These are phyloP conservation scores for Middelhovenomyces tepae DNA, from an alignment of 805 yeast species.

Conservation along the genomic window DNA sequence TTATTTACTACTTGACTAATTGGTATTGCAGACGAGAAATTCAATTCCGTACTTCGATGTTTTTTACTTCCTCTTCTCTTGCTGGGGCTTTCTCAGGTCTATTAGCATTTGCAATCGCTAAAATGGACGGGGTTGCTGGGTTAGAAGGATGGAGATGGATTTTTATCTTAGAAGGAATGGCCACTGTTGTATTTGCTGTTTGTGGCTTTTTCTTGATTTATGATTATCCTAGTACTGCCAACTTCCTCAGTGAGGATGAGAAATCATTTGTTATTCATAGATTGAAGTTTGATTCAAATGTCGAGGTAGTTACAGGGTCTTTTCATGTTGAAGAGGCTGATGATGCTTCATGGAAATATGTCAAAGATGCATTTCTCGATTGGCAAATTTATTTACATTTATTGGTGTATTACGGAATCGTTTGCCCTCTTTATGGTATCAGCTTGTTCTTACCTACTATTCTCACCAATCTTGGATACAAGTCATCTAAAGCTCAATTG, in stretches of 20 bases:
- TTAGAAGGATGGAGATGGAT: slow-evolving; percentile 29
- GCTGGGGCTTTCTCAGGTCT: slow-evolving; percentile 28
- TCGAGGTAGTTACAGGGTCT: slow-evolving; percentile 26
- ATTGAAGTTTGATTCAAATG: slow-evolving; percentile 29
- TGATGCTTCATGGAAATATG: slow-evolving; percentile 37
- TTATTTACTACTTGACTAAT: slow-evolving; percentile 23
- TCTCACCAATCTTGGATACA: slow-evolving; percentile 45
- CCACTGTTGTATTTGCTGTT: slow-evolving; percentile 29
- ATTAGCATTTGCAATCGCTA: slow-evolving; percentile 22
- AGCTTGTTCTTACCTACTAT: slow-evolving; percentile 53
- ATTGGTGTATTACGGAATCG: slow-evolving; percentile 42
- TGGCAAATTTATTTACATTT: slow-evolving; percentile 42
- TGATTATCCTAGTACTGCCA: slow-evolving; percentile 30
- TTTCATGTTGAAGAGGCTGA: slow-evolving; percentile 36
- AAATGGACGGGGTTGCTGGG: slow-evolving; percentile 6
- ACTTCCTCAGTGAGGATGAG: slow-evolving; percentile 28
- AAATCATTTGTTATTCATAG: slow-evolving; percentile 39
- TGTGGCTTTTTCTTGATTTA: slow-evolving; percentile 28
- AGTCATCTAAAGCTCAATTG: slow-evolving; percentile 52
- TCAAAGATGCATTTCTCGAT: slow-evolving; percentile 40
- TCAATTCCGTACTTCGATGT: slow-evolving; percentile 32
- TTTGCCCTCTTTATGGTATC: slow-evolving; percentile 50
- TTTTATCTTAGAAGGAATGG: slow-evolving; percentile 32
- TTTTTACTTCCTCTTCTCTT: slow-evolving; percentile 23
- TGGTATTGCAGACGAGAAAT: slow-evolving; percentile 33